Evolutionary conservation across 2,329 filamentous ascomycete species (phyloP).

Genomic region (Mycogone perniciosa): DNA sequence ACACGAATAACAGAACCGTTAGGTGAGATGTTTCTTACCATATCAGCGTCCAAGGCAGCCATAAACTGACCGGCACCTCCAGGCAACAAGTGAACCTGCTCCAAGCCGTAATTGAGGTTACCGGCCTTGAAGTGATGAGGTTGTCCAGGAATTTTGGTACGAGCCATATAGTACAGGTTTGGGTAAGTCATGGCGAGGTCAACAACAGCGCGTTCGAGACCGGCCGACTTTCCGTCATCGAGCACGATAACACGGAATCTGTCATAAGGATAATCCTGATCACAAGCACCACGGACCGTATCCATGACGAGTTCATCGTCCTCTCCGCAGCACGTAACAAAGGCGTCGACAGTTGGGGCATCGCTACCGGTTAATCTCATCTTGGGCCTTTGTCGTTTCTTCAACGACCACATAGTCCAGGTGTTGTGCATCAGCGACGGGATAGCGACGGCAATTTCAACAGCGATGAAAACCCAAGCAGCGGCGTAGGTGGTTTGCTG

Average conservation of each 20-base stretch:
- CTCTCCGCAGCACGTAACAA: conserved; percentile 54
- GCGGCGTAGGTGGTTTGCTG: conserved; percentile 36
- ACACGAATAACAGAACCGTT: background rate
- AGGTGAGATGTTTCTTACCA: conserved; percentile 34
- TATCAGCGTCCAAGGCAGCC: conserved; percentile 60
- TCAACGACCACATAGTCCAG: conserved; percentile 52
- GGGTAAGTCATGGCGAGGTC: conserved; percentile 34
- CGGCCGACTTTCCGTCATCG: conserved; percentile 45
- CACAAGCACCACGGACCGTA: conserved; percentile 49
- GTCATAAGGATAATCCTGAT: conserved; percentile 47
- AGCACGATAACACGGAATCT: conserved; percentile 49
- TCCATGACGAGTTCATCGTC: conserved; percentile 50
- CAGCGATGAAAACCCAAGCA: conserved; percentile 52
- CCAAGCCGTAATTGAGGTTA: conserved; percentile 55
- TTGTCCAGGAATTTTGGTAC: conserved; percentile 41
- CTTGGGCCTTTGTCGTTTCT: conserved; percentile 47
- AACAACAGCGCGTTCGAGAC: conserved; percentile 35
- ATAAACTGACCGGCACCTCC: conserved; percentile 52
- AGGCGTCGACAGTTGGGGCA: conserved; percentile 49
- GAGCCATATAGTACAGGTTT: conserved; percentile 48
- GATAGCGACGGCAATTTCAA: conserved; percentile 47
- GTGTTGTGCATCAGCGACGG: conserved; percentile 51
- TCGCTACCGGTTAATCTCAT: conserved; percentile 43
- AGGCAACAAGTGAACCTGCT: conserved; percentile 42
- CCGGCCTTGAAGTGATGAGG: conserved; percentile 58